Conservation (phyloP, 768 basidiomycete species). For the Cystofilobasidium capitatum region DNA sequence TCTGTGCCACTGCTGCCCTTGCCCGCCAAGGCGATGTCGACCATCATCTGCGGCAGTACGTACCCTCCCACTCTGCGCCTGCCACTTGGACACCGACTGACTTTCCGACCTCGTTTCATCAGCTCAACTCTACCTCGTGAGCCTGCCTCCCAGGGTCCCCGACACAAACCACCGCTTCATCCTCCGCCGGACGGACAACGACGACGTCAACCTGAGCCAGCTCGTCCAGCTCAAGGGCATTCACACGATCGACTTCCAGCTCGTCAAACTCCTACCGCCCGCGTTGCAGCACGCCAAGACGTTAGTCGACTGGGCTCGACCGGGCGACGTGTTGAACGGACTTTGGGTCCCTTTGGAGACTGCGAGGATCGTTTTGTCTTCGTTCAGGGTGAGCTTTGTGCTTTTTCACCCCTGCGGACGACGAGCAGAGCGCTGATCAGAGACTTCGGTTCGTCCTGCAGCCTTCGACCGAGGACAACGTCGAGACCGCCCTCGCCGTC, state of each 20-base stretch:
- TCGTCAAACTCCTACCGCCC: not conserved
- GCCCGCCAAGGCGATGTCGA: slow-evolving; percentile 11
- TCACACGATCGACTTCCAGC: not conserved
- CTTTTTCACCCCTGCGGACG: not conserved
- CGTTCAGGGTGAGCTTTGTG: not conserved
- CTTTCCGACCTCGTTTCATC: not conserved
- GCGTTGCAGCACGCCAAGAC: not conserved
- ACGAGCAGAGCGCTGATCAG: not conserved
- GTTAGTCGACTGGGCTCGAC: slow-evolving; percentile 1
- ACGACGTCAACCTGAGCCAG: slow-evolving; percentile 12
- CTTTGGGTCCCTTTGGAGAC: slow-evolving; percentile 14
- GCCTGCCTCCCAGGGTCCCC: not conserved
- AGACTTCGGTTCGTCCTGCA: not conserved
- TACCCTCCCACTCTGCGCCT: not conserved
- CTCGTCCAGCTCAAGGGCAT: not conserved
- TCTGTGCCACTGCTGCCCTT: not conserved
- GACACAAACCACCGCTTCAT: not conserved
- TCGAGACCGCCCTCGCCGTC: not conserved
- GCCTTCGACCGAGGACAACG: not conserved
- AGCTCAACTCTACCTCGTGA: slow-evolving; percentile 17
- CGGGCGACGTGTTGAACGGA: slow-evolving; percentile 6
- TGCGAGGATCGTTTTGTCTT: not conserved
- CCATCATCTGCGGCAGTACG: slow-evolving; percentile 9
- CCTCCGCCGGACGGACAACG: slow-evolving; percentile 19
- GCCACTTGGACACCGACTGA: not conserved